Base-by-base conservation (phyloP, 2,329 filamentous ascomycete species). In the Verticillium nonalfalfae region DNA sequence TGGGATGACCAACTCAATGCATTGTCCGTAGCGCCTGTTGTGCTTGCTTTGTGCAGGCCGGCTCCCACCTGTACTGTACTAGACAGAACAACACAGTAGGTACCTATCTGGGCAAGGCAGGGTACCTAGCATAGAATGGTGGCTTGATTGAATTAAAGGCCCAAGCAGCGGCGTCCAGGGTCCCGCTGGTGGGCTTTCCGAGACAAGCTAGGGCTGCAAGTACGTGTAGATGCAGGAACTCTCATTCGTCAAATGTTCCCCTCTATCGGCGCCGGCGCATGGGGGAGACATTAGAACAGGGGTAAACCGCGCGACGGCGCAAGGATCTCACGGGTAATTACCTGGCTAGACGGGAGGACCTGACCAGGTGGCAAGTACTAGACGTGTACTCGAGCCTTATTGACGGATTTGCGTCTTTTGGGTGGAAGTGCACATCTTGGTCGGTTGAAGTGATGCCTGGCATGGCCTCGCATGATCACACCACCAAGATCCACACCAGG, bases 71-170 rank as follows among this genome's bases (percentile, higher is more conserved):
- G 45, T 18, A 26, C 45, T 26, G 26, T 26, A 26, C 26, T 4
- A 26, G 26, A 26, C 26, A 26, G 26, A 26, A 26, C 2, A 26
- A 4, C 26, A 26, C 26, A 26, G 26, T 26, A 26, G 26, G 26
- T 26, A 26, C 26, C 26, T 26, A 26, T 26, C 26, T 26, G 26
- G 26, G 26, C 3, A 26, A 26, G 26, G 26, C 26, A 26, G 26
- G 26, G 26, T n/a, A n/a, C n/a, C n/a, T 4, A 26, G 26, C 45
- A 50, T n/a, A 26, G 45, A 50, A 50, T 18, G 45, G 45, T 50
- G 45, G 45, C 45, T 50, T 18, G 45, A 57, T 62, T 38, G 60
- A 55, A 64, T 65, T 64, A 65, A 62, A 65, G 63, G 62, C 40
- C 45, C 45, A 50, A 50, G 45, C 45, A 50, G 45, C 45, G 45